Base-by-base conservation (phyloP, 2,329 filamentous ascomycete genomes). In the Penicillium psychrosexuale region DNA sequence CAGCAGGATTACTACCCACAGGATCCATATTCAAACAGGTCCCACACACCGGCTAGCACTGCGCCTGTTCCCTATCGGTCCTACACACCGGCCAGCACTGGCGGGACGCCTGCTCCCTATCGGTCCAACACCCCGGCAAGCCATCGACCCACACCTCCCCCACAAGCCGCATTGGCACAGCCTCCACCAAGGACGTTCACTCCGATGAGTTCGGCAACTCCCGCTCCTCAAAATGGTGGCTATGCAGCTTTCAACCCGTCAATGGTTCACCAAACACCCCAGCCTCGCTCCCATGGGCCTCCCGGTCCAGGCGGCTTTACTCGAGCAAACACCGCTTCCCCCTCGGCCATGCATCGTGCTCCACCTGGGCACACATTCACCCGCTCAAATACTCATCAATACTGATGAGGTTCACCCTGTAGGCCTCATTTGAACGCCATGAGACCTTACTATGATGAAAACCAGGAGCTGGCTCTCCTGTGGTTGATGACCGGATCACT, bases 381-480 rank as follows among this genome's bases (percentile, higher is more conserved):
- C 22, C 58, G 63, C n/a, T 33, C 62, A 44, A 55, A 65, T 31
- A 60, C 63, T 1, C 51, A 66, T 34, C 63, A 59, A 42, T 61
- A 58, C 30, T 66, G 40, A 64, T 40, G 19, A 11, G 28, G 11
- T 13, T 19, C 13, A 24, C 15, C 9, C 1, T 7, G 3, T 9
- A 40, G 17, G 11, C 12, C 19, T 42, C 13, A 19, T 13, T 17
- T 19, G 42, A 24, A 28, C 19, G 33, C 8, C 13, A 22, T 28
- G 42, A 50, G 27, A 27, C 11, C 47, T 47, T 56, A 36, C 64
- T 60, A 66, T 47, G 61, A 68, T 46, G 30, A 45, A 55, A 17
- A 48, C 53, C 53, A 56, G 62, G 55, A 69, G 66, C 68, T 63
- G 67, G 66, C 49, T 60, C 40, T 64, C 61, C 47, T 66, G 61